phyloP scores from a whole-genome alignment of 2,329 filamentous ascomycete genomes.

The Trichophyton simii region DNA sequence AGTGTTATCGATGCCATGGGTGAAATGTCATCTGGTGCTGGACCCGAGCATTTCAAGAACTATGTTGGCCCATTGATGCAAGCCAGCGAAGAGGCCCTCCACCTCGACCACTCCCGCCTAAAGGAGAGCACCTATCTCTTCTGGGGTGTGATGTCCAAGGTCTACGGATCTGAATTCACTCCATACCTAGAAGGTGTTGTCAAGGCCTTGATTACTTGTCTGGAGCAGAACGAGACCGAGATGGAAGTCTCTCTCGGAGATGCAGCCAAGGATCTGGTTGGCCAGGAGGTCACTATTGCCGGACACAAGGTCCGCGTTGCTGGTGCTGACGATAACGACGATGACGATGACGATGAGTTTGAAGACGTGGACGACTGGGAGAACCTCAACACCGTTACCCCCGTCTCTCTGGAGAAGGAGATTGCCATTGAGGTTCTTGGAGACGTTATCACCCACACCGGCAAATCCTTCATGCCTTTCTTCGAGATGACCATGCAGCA shows the following conservation, averaged over 20 bases:
- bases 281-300: slow-evolving; percentile 62
- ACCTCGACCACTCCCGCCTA: slow-evolving; percentile 77
- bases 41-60: slow-evolving; percentile 72
- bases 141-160: slow-evolving; percentile 88
- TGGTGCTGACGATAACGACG: slow-evolving; percentile 47
- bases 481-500: slow-evolving; percentile 79
- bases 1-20: slow-evolving; percentile 88
- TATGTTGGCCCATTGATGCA: slow-evolving; percentile 86
- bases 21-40: slow-evolving; percentile 81
- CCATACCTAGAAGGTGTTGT: slow-evolving; percentile 37
- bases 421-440: slow-evolving; percentile 91
- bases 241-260: slow-evolving; percentile 64
- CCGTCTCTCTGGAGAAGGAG: slow-evolving; percentile 89
- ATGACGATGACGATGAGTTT: slow-evolving; percentile 46
- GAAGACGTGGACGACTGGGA: slow-evolving; percentile 78
- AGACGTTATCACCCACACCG: slow-evolving; percentile 80
- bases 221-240: slow-evolving; percentile 79
- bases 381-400: slow-evolving; percentile 70
- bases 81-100: slow-evolving; percentile 79
- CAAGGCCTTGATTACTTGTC: slow-evolving; percentile 59
- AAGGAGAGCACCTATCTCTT: slow-evolving; percentile 96
- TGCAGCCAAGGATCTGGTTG: slow-evolving; percentile 59
- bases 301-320: slow-evolving; percentile 80
- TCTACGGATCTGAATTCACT: slow-evolving; percentile 59
- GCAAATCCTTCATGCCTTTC: slow-evolving; percentile 66